A percentile compares a stretch with the other conserved stretches of the same genome.
phyloP scores from a whole-genome alignment of 257 asterid genomes.

The Solanum infundibuliforme region DNA sequence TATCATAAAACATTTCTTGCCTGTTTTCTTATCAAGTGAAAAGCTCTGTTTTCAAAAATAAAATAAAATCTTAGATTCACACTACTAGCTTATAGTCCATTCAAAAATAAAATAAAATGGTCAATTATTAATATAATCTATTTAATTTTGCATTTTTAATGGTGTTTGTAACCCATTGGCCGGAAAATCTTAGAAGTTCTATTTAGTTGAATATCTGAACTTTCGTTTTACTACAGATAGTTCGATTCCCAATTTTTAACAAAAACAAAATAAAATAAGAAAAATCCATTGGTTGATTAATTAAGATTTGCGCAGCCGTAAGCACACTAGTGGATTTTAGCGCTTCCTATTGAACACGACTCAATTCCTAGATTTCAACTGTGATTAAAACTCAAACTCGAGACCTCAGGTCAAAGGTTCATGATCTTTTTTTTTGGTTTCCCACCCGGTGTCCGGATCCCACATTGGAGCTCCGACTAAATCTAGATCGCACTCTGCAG shows the following conservation, averaged over 20 bases:
- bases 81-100: not conserved
- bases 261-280: no score
- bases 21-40: not conserved
- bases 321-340: not conserved
- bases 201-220: no score
- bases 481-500: no score
- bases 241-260: not conserved
- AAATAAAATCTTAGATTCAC: not conserved
- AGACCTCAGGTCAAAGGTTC: not conserved
- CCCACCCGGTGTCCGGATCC: no score
- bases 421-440: not conserved
- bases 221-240: accelerated
- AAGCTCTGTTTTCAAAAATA: not conserved
- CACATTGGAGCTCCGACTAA: no score
- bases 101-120: not conserved
- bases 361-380: not conserved
- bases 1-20: constrained; percentile 3
- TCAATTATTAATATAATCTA: not conserved
- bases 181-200: not conserved
- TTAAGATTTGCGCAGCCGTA: not conserved
- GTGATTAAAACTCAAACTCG: not conserved
- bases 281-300: not conserved
- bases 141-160: not conserved
- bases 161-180: not conserved
- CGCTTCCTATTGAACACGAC: not conserved